These are phyloP conservation scores for Blastobotrys mokoenaii DNA, from an alignment of 805 yeast species.

Conservation along the genomic window DNA sequence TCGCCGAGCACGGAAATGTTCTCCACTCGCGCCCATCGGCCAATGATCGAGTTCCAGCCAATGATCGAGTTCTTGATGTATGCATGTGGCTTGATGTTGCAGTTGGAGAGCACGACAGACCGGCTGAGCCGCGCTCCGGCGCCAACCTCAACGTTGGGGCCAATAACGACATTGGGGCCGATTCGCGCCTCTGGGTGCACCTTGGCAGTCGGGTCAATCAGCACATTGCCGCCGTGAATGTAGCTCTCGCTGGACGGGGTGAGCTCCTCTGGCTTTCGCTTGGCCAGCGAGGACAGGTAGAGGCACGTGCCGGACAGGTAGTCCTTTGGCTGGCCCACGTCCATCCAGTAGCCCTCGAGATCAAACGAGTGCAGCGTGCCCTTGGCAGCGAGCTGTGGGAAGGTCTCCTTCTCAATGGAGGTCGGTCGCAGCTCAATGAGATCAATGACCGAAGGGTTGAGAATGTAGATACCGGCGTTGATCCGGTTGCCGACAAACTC, in stretches of 20 bases:
- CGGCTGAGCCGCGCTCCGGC: slow-evolving; percentile 98
- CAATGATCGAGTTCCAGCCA: slow-evolving; percentile 98
- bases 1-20: slow-evolving; percentile 98
- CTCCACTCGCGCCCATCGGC: slow-evolving; percentile 98
- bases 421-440: slow-evolving; percentile 97
- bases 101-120: slow-evolving; percentile 85
- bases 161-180: slow-evolving; percentile 97
- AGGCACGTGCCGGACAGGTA: slow-evolving; percentile 92
- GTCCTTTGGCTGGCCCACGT: slow-evolving; percentile 99
- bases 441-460: slow-evolving; percentile 96
- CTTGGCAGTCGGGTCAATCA: slow-evolving; percentile 91
- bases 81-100: slow-evolving; percentile 92
- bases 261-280: slow-evolving; percentile 66
- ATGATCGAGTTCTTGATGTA: slow-evolving; percentile 96
- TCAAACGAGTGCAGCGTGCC: slow-evolving; percentile 89
- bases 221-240: slow-evolving; percentile 85
- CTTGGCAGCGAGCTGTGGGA: slow-evolving; percentile 90
- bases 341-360: slow-evolving; percentile 99
- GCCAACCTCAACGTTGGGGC: slow-evolving; percentile 92
- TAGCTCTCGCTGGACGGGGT: slow-evolving; percentile 52
- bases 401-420: slow-evolving; percentile 98
- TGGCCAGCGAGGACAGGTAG: slow-evolving; percentile 78
- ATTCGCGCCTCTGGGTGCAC: slow-evolving; percentile 88
- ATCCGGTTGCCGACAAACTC: slow-evolving; percentile 99
- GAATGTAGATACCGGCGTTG: slow-evolving; percentile 96